Evolutionary conservation across 2,329 filamentous ascomycete species (phyloP), one percentile per base, ranked within the genome.

Genomic region (Aspergillus carbonarius): DNA sequence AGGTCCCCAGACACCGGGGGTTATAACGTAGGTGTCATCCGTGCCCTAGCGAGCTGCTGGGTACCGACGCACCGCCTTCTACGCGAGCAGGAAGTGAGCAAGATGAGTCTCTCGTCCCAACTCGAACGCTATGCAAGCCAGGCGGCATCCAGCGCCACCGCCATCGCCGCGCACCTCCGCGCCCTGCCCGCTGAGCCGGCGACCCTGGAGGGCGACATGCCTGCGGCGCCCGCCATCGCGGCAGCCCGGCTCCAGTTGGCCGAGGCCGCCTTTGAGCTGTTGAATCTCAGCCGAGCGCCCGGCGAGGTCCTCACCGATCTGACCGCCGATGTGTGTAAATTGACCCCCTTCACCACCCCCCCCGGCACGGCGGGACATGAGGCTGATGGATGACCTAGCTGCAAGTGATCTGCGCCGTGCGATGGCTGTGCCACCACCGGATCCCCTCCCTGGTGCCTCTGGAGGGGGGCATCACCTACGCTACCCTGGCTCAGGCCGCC

Each of bases 391-490:
- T 1, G 7, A 8, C 18, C 20, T 20, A 57, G 55, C 52, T 34
- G 25, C 37, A 57, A 20, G 9, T 46, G 3, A 47, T 20, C 18
- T 32, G 48, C 15, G 13, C 30, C 3, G 10, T 75, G 5, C 61
- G 62, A 17, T 73, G 69, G 60, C 67, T 77, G 13, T 58, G 55
- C 37, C 67, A 70, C 32, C 74, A 69, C 62, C 49, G 66, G 12
- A 71, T 77, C 17, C 66, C 69, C 17, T 27, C 55, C 1, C 57
- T 68, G 18, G 61, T 77, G 0, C 73, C 74, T 1, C 25, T 63
- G 0, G 57, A 65, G 2, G 65, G 61, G 0, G 30, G 53, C 7
- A 66, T 72, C 5, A 50, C 61, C 1, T 76, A 72, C 52, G 13
- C 49, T 1, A 64, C 70, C 1, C 59, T 76, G 6, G 68, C 75